phyloP scores from a whole-genome alignment of 306 rosid genomes.

The Rosa multiflora region DNA sequence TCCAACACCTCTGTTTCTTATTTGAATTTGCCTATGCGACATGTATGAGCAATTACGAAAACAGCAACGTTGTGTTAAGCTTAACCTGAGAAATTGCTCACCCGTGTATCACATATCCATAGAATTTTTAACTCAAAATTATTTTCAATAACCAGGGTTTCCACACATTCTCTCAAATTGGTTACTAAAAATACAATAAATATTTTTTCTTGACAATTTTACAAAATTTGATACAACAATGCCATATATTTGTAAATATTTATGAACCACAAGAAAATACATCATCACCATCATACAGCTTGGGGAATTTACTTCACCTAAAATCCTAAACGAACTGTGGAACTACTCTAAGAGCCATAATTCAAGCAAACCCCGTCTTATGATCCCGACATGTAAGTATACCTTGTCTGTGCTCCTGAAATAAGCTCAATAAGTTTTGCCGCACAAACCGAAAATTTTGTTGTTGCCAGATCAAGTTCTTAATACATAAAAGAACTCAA shows the following conservation, averaged over 20 bases:
- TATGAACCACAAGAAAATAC: not conserved
- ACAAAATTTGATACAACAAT: conserved; percentile 13
- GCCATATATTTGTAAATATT: not conserved
- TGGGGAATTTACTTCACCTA: not conserved
- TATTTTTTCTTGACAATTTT: not conserved
- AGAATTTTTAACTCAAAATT: no score
- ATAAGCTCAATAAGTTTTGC: conserved; percentile 84
- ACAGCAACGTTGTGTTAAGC: not conserved
- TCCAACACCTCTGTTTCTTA: not conserved
- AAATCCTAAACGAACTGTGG: conserved; percentile 4
- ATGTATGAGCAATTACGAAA: not conserved
- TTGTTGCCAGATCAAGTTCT: not conserved
- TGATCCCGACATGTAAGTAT: conserved; percentile 86
- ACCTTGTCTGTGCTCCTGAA: conserved; percentile 85
- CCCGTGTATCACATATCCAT: not conserved
- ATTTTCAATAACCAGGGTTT: not conserved
- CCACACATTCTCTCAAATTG: not conserved
- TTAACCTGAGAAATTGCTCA: not conserved
- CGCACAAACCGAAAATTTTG: conserved; percentile 33
- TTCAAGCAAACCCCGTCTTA: conserved; percentile 31
- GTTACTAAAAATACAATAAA: not conserved
- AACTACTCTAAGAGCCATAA: conserved; percentile 21
- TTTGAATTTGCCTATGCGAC: not conserved
- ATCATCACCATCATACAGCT: not conserved
- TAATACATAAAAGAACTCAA: not conserved